phyloP scores from a whole-genome alignment of 2,329 filamentous ascomycete species.

The Corinectria fuckeliana region DNA sequence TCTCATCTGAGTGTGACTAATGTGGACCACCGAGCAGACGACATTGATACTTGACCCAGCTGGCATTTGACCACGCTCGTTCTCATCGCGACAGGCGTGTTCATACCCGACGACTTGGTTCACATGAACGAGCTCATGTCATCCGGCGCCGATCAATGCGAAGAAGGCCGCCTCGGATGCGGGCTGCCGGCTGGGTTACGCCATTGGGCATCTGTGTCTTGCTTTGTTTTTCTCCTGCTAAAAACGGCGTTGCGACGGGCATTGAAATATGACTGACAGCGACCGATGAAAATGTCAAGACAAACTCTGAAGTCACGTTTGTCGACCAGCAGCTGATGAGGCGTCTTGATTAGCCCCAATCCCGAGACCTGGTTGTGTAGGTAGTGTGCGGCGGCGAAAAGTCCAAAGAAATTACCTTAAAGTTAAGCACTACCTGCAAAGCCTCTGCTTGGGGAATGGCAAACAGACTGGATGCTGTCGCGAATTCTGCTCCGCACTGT shows the following conservation, averaged over 20 bases:
- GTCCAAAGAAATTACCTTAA: constrained; percentile 13
- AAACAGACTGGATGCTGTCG: not conserved
- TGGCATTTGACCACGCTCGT: not conserved
- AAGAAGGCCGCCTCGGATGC: not conserved
- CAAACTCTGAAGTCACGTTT: no score
- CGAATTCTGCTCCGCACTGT: no score
- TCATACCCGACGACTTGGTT: not conserved
- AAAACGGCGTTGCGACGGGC: not conserved
- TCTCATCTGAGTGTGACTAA: not conserved
- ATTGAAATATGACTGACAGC: no score
- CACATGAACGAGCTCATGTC: not conserved
- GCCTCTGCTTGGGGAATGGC: no score
- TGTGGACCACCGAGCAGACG: not conserved
- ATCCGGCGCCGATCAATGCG: not conserved
- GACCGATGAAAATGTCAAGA: no score
- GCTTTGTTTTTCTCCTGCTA: not conserved
- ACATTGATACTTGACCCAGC: not conserved
- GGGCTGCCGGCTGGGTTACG: constrained; percentile 5
- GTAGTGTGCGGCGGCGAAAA: no score
- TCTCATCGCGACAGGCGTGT: not conserved
- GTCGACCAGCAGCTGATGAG: constrained; percentile 8
- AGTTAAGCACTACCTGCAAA: not conserved
- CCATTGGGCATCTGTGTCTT: not conserved
- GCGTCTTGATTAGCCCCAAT: constrained; percentile 18
- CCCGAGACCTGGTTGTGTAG: not conserved